Base-by-base conservation (phyloP, 2,329 filamentous ascomycete genomes). In the Verticillium zaregamsianum region DNA sequence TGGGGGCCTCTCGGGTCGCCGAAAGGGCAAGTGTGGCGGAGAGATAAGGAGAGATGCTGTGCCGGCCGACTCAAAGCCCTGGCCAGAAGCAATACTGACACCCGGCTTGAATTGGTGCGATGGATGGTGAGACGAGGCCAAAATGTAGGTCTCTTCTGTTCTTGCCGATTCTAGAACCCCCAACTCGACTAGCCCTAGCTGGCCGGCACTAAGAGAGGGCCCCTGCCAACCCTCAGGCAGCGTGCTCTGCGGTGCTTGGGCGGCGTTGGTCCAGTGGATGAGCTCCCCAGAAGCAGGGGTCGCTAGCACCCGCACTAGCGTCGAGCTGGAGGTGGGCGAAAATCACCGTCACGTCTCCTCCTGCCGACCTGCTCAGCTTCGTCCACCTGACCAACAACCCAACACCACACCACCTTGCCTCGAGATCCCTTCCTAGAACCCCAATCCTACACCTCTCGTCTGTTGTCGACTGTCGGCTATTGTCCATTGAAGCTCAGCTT, bases 91-190 rank as follows among this genome's bases (percentile, higher is more conserved):
- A n/a, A 40, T 15, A 52, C 23, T 25, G 20, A 52, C 7, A 20
- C n/a, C 14, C 17, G 20, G 2, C n/a, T n/a, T 25, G 45, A 25
- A 52, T 52, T 14, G 45, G 45, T 25, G 20, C 20, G 45, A 9
- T n/a, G 7, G 20, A 23, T 52, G 45, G 20, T 20, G n/a, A 12
- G n/a, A 25, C 20, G 45, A 52, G 45, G 45, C 45, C 45, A 52
- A 52, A 25, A 52, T 52, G 17, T 14, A 62, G 59, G 62, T 64
- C 62, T 33, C 60, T 64, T 64, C 64, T 57, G 59, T 65, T 65
- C 64, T 61, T 56, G 49, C 25, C 31, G 63, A 55, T 65, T 64
- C 64, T 64, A 65, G 64, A 65, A 64, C 35, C 62, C 37, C 28
- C 20, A 25, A 20, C n/a, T 52, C 12, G 45, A 4, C 45, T 52